Base-by-base conservation (phyloP, 2,329 filamentous ascomycete genomes). In the Aureobasidium sp. region DNA sequence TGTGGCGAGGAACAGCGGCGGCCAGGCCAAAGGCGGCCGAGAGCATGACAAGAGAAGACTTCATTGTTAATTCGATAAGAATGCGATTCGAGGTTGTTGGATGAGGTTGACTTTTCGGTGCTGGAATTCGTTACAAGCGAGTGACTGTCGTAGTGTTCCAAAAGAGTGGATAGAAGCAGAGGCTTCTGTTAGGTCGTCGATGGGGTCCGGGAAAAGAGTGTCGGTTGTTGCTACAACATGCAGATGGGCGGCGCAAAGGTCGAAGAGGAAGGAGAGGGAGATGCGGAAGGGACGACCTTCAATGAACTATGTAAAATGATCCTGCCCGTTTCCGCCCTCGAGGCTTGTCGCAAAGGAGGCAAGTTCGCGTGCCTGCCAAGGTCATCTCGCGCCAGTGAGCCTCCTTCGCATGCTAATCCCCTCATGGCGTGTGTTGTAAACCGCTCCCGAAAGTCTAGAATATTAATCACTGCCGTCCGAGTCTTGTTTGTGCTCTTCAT, bases 1-100 rank as follows among this genome's bases (percentile, higher is more conserved):
- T 72, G 67, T 83, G 80, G 67, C 70, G 66, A 63, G 79, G 81
- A 68, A 85, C 81, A 34, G 86, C 86, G 55, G 79, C 78, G 62
- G 77, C 81, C 59, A 82, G 67, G 16, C 68, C 72, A 62, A 70
- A 68, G 51, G 72, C 72, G 57, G 74, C 72, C 51, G 72, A 61
- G 61, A 73, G 68, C 64, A 75, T 64, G 62, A 72, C 67, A 47
- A 70, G 65, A 3, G 71, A 66, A 60, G 72, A 65, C 70, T 72
- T 76, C 73, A 74, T 77, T 48, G 51, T 68, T 63, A 51, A 37
- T 63, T 64, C 63, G 13, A 44, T 55, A 61, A 53, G 32, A 55
- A 47, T 61, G 54, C 29, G 32, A 58, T 36, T 25, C 32, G 32
- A 13, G 3, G 9, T 42, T 25, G 45, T 27, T 59, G 32, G 14